These are phyloP conservation scores for Thymus quinquecostatus DNA, from an alignment of 257 asterid genomes.

Conservation along the genomic window DNA sequence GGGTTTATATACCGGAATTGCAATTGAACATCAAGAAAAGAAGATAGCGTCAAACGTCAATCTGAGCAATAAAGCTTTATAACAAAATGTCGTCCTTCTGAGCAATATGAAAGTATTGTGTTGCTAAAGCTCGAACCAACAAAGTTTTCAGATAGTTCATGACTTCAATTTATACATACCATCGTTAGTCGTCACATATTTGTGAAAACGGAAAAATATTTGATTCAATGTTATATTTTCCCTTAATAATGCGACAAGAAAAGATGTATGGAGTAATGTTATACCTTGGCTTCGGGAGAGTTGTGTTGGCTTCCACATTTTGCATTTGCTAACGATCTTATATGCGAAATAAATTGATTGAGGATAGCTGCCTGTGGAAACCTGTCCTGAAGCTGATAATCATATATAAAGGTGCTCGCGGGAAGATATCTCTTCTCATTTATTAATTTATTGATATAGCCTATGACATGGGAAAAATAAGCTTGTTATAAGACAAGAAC, in stretches of 20 bases:
- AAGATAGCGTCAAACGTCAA: too few relatives aligned
- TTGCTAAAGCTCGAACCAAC: too few relatives aligned
- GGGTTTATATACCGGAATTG: too few relatives aligned
- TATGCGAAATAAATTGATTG: conserved; percentile 22
- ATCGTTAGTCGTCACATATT: too few relatives aligned
- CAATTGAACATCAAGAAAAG: too few relatives aligned
- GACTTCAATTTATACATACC: too few relatives aligned
- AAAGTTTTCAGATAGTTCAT: too few relatives aligned
- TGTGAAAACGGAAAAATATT: too few relatives aligned
- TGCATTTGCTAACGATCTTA: conserved; percentile 16
- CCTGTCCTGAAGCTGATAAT: conserved; percentile 25
- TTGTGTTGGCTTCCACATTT: conserved; percentile 5
- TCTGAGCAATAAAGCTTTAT: too few relatives aligned
- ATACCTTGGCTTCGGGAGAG: conserved; percentile 30
- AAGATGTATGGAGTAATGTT: not conserved
- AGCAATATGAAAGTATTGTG: too few relatives aligned
- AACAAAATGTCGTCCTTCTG: too few relatives aligned
- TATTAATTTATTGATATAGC: conserved; percentile 34
- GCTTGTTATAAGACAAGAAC: not conserved
- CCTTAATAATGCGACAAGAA: not conserved
- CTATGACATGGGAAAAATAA: conserved; percentile 12
- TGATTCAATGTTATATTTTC: too few relatives aligned
- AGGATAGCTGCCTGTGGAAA: conserved; percentile 36
- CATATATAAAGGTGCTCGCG: conserved; percentile 39
- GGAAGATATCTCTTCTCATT: conserved; percentile 41